phyloP scores from a whole-genome alignment of 2,329 filamentous ascomycete genomes.

The Phaeophleospora eucalypticola region DNA sequence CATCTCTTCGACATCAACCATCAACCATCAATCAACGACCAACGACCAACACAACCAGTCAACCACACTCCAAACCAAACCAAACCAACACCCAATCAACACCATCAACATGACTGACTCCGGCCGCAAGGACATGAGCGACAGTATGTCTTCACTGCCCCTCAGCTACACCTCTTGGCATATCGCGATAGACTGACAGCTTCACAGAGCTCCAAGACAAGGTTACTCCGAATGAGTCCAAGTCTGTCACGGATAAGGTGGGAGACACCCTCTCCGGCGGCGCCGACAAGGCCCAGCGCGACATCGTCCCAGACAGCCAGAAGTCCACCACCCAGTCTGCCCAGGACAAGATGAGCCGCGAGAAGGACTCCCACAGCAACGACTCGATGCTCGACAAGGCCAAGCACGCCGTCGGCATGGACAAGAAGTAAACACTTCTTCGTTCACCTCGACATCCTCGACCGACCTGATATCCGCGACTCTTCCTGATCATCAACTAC shows the following conservation, averaged over 20 bases:
- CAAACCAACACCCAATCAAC: slow-evolving; percentile 22
- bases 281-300: slow-evolving; percentile 48
- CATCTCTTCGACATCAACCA: slow-evolving; percentile 1
- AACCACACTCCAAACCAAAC: slow-evolving; percentile 14
- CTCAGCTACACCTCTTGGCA: too few species aligned
- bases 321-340: slow-evolving; percentile 54
- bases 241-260: slow-evolving; percentile 58
- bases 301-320: slow-evolving; percentile 48
- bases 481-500: neutral
- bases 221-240: slow-evolving; percentile 55
- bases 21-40: slow-evolving; percentile 3
- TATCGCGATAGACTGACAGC: slow-evolving; percentile 22
- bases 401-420: slow-evolving; percentile 46
- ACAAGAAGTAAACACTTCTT: slow-evolving; percentile 30
- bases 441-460: neutral
- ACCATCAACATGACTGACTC: slow-evolving; percentile 55
- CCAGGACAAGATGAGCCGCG: slow-evolving; percentile 47
- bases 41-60: slow-evolving; percentile 9
- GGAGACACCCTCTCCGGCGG: slow-evolving; percentile 55
- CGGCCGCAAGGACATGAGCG: slow-evolving; percentile 58
- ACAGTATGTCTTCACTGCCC: slow-evolving; percentile 35
- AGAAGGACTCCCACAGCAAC: slow-evolving; percentile 41
- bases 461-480: neutral
- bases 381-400: slow-evolving; percentile 41
- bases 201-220: slow-evolving; percentile 52